Conservation (phyloP, 371 early-diverging fungal genomes). For the Funneliformis caledonium region DNA sequence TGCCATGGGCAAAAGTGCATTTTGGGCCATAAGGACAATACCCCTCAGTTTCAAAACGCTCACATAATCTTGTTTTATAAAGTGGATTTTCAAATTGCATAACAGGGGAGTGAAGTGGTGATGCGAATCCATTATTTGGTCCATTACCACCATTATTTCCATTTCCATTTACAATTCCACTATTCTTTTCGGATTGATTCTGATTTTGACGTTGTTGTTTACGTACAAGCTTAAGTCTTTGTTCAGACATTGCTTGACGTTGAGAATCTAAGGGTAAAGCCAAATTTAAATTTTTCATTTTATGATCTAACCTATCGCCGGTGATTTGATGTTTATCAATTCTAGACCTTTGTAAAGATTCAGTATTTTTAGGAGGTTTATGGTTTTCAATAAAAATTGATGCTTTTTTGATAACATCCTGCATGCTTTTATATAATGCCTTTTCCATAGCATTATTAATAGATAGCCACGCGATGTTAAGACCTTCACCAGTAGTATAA, state of each 20-base stretch:
- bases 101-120: slow-evolving; percentile 45
- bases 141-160: slow-evolving; percentile 38
- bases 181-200: slow-evolving; percentile 41
- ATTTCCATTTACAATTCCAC: slow-evolving; percentile 41
- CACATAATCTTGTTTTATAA: slow-evolving; percentile 87
- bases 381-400: slow-evolving; percentile 65
- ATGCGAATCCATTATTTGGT: slow-evolving; percentile 41
- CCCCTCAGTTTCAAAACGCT: slow-evolving; percentile 79
- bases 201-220: slow-evolving; percentile 41
- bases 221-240: slow-evolving; percentile 42
- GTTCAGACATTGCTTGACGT: slow-evolving; percentile 50
- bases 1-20: slow-evolving; percentile 91
- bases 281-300: slow-evolving; percentile 54
- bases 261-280: slow-evolving; percentile 52
- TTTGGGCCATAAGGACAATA: slow-evolving; percentile 78
- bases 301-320: slow-evolving; percentile 50
- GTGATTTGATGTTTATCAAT: slow-evolving; percentile 15
- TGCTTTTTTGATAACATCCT: slow-evolving; percentile 76
- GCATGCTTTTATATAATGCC: slow-evolving; percentile 77
- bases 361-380: slow-evolving; percentile 45
- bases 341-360: not conserved
- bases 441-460: slow-evolving; percentile 69
- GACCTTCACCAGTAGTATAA: slow-evolving; percentile 69
- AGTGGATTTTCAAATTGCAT: slow-evolving; percentile 65
- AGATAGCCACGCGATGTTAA: slow-evolving; percentile 76